Evolutionary conservation across 1,284 basidiomycete species (phyloP).

Genomic region (Anthracocystis panici-leucophaei): DNA sequence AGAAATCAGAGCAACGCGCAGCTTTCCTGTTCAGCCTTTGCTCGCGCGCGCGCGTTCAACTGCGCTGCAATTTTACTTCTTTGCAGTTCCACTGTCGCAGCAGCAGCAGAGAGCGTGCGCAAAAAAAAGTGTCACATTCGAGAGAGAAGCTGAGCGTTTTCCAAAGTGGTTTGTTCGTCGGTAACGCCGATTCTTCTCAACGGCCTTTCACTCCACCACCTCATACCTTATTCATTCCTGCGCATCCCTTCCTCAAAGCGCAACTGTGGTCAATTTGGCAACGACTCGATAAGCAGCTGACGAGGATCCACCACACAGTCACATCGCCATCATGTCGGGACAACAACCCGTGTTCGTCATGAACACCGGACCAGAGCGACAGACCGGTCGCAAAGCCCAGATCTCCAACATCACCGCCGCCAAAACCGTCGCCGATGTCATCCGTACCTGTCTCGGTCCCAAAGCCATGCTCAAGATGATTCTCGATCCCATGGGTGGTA

Average conservation of each 20-base stretch:
- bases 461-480: conserved; percentile 99
- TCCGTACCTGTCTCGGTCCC: conserved; percentile 94
- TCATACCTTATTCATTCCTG: background rate
- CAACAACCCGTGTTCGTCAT: conserved; percentile 69
- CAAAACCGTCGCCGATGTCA: conserved; percentile 99
- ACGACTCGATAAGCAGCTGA: background rate
- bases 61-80: no score
- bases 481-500: conserved; percentile 75
- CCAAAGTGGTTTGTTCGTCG: conserved; percentile 8
- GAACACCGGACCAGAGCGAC: conserved; percentile 89
- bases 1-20: conserved; percentile 23
- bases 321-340: conserved; percentile 57
- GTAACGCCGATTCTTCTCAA: conserved; percentile 13
- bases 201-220: conserved; percentile 10
- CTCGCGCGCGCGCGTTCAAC: no score
- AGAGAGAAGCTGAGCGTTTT: conserved; percentile 1
- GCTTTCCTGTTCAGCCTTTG: background rate
- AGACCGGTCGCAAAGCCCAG: conserved; percentile 94
- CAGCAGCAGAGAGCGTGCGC: conserved; percentile 1
- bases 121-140: conserved; percentile 39
- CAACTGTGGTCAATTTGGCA: background rate
- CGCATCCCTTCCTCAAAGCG: background rate
- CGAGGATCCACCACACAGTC: background rate
- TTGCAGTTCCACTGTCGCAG: conserved; percentile 4
- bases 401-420: conserved; percentile 97